A percentile compares a stretch with the other conserved stretches of the same genome.
phyloP scores from a whole-genome alignment of 495 filamentous ascomycete species.

The Usnea hakonensis region DNA sequence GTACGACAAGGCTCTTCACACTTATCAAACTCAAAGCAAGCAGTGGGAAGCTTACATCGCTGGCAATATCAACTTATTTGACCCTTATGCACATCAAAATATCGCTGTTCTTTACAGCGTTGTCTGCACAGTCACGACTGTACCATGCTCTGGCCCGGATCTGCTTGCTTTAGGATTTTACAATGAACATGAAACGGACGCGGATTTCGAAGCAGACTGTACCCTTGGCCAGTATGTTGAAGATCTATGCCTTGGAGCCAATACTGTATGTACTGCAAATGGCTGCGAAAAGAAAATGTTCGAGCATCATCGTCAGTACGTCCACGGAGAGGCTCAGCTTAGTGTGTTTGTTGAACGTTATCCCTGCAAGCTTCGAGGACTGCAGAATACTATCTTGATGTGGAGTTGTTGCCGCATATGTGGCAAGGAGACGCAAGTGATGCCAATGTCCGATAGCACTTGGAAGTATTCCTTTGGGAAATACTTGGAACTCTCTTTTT shows the following conservation, averaged over 20 bases:
- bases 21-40: slow-evolving; percentile 86
- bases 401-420: slow-evolving; percentile 95
- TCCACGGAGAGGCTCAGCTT: slow-evolving; percentile 90
- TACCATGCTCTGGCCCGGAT: slow-evolving; percentile 86
- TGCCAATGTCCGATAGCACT: slow-evolving; percentile 88
- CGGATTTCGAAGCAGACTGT: slow-evolving; percentile 72
- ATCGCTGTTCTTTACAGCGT: slow-evolving; percentile 92
- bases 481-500: slow-evolving; percentile 93
- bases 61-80: slow-evolving; percentile 76
- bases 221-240: slow-evolving; percentile 95
- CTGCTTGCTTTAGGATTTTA: slow-evolving; percentile 84
- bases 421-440: slow-evolving; percentile 77
- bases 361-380: slow-evolving; percentile 57
- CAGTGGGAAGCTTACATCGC: slow-evolving; percentile 93
- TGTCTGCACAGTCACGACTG: slow-evolving; percentile 81
- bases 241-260: slow-evolving; percentile 69
- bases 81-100: slow-evolving; percentile 89
- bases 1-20: slow-evolving; percentile 89
- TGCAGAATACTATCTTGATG: slow-evolving; percentile 83
- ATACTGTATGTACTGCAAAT: slow-evolving; percentile 67
- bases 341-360: slow-evolving; percentile 79
- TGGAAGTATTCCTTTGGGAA: slow-evolving; percentile 99
- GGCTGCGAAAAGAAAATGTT: slow-evolving; percentile 84
- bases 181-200: slow-evolving; percentile 68
- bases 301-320: slow-evolving; percentile 94